Percentiles rank a stretch among this genome's conserved stretches.
These are phyloP conservation scores for Trichoderma gracile DNA, from an alignment of 2,329 filamentous ascomycete genomes.

Conservation along the genomic window DNA sequence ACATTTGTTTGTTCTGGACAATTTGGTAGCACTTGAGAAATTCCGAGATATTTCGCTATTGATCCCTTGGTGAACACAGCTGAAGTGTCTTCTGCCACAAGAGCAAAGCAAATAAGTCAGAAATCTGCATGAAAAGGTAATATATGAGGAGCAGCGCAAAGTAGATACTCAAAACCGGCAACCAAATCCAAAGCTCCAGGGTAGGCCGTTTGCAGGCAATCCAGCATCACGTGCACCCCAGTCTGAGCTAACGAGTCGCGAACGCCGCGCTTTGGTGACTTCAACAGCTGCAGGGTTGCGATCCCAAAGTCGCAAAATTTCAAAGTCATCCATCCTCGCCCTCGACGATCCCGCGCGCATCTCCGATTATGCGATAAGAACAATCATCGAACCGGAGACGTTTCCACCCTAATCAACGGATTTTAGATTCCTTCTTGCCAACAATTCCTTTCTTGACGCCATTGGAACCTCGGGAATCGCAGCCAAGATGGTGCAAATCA, in stretches of 20 bases:
- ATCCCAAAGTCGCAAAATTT: slow-evolving; percentile 41
- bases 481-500: slow-evolving; percentile 78
- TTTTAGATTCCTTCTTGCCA: neutral
- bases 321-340: slow-evolving; percentile 26
- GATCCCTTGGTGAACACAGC: too few species aligned
- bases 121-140: neutral
- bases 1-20: neutral
- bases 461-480: slow-evolving; percentile 23
- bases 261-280: slow-evolving; percentile 33
- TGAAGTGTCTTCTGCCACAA: too few species aligned
- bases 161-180: neutral
- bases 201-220: slow-evolving; percentile 19
- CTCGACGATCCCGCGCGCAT: slow-evolving; percentile 1
- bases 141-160: neutral
- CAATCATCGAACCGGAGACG: neutral
- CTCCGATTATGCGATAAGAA: slow-evolving; percentile 15
- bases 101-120: too few species aligned
- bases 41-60: neutral
- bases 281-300: slow-evolving; percentile 33
- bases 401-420: neutral
- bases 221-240: slow-evolving; percentile 34
- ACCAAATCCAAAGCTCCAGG: slow-evolving; percentile 9
- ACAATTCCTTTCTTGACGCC: neutral
- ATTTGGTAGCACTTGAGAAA: neutral
- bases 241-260: slow-evolving; percentile 30